phyloP scores from a whole-genome alignment of 2,329 filamentous ascomycete species.

The Hymenoscyphus infarciens region DNA sequence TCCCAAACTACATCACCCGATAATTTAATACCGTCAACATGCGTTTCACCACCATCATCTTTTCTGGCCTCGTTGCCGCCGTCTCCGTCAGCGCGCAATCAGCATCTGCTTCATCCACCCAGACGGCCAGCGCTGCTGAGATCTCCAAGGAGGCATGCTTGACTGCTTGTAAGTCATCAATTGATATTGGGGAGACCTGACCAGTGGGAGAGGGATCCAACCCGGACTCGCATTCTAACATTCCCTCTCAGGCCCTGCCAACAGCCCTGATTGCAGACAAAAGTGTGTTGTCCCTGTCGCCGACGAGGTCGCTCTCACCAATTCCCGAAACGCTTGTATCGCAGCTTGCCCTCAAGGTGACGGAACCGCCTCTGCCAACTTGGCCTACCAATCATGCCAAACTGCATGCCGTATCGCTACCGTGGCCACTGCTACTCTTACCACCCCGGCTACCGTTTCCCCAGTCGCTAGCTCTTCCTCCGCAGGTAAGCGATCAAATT shows the following conservation, averaged over 20 bases:
- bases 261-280: slow-evolving; percentile 10
- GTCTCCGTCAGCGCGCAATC: slow-evolving; percentile 14
- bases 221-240: background rate
- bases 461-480: background rate
- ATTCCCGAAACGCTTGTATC: slow-evolving; percentile 15
- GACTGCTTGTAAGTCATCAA: slow-evolving; percentile 15
- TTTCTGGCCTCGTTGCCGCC: slow-evolving; percentile 12
- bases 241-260: slow-evolving; percentile 11
- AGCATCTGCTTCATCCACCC: slow-evolving; percentile 6
- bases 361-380: slow-evolving; percentile 20
- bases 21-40: slow-evolving; percentile 16
- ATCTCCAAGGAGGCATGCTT: slow-evolving; percentile 18
- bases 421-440: slow-evolving; percentile 5
- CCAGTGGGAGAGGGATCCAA: background rate
- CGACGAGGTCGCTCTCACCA: slow-evolving; percentile 9
- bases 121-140: slow-evolving; percentile 14
- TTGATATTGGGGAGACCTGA: too few species aligned
- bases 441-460: background rate
- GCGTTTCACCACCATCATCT: slow-evolving; percentile 19
- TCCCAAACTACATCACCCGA: background rate
- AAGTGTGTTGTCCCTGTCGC: slow-evolving; percentile 12
- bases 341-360: slow-evolving; percentile 18
- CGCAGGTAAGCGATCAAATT: background rate
- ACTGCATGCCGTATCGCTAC: slow-evolving; percentile 13
- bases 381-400: slow-evolving; percentile 17